Conservation (phyloP, 2,329 filamentous ascomycete species). For the Fusarium abutilonis region DNA sequence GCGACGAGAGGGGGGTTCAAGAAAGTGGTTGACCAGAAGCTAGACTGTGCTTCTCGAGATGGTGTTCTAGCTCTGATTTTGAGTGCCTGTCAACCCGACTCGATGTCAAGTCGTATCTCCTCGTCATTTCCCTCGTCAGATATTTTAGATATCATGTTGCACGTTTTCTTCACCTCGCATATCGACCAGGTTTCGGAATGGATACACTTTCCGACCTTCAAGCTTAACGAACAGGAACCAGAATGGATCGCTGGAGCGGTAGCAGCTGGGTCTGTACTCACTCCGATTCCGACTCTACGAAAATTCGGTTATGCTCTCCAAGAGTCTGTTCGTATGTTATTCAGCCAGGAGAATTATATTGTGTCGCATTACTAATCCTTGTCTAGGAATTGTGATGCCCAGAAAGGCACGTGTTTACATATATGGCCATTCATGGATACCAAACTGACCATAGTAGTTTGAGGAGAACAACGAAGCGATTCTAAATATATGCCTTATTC, state of each 20-base stretch:
- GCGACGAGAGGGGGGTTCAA: constrained; percentile 52
- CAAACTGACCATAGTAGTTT: constrained; percentile 50
- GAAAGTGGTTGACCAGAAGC: constrained; percentile 55
- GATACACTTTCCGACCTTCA: constrained; percentile 70
- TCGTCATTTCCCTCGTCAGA: constrained; percentile 71
- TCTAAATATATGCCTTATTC: constrained; percentile 59
- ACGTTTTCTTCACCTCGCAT: constrained; percentile 68
- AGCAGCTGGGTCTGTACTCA: constrained; percentile 68
- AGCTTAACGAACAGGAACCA: constrained; percentile 63
- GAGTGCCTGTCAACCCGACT: constrained; percentile 63
- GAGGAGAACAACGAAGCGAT: constrained; percentile 61
- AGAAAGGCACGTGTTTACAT: constrained; percentile 42
- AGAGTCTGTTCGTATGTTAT: constrained; percentile 58
- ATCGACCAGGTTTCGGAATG: constrained; percentile 66
- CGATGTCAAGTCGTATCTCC: constrained; percentile 62
- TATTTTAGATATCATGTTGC: constrained; percentile 68
- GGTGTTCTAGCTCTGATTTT: constrained; percentile 72
- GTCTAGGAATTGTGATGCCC: constrained; percentile 47
- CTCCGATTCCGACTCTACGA: constrained; percentile 65
- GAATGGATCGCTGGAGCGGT: constrained; percentile 70
- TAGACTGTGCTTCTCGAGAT: constrained; percentile 64
- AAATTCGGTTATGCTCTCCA: constrained; percentile 69
- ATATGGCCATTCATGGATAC: neutral
- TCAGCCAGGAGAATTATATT: neutral
- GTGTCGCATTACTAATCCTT: constrained; percentile 1